Evolutionary conservation across 148 eudicot genomes (phyloP).

Genomic region (Selenicereus undatus): DNA sequence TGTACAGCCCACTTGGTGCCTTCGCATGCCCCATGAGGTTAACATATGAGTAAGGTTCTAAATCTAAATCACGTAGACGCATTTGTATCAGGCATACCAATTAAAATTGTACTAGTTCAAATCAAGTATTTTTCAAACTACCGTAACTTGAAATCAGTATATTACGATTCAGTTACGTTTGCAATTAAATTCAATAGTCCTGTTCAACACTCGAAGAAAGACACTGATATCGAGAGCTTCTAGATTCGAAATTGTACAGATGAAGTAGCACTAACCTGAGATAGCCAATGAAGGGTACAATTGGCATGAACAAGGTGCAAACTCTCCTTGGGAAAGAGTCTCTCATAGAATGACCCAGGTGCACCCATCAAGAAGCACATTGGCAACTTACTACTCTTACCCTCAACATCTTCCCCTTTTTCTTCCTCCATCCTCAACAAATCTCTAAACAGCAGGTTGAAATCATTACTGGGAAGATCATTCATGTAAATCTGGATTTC

Average conservation of each 20-base stretch:
- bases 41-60: too few relatives aligned
- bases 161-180: too few relatives aligned
- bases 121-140: too few relatives aligned
- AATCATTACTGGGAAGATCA: conserved; percentile 54
- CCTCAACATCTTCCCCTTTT: background rate
- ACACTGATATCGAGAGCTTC: too few relatives aligned
- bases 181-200: too few relatives aligned
- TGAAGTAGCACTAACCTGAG: conserved; percentile 27
- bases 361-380: conserved; percentile 27
- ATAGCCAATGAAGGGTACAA: conserved; percentile 44
- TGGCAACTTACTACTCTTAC: background rate
- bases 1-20: conserved; percentile 31
- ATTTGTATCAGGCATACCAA: too few relatives aligned
- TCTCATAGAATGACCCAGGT: conserved; percentile 41
- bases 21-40: background rate
- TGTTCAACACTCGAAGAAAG: too few relatives aligned
- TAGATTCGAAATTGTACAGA: too few relatives aligned
- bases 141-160: too few relatives aligned
- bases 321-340: conserved; percentile 30
- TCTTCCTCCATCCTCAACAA: background rate
- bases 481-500: conserved; percentile 32
- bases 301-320: conserved; percentile 38
- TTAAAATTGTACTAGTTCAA: too few relatives aligned
- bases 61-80: too few relatives aligned
- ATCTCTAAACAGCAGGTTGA: conserved; percentile 32